Conservation (phyloP, 2,329 filamentous ascomycete species). For the Coniochaeta sp. region DNA sequence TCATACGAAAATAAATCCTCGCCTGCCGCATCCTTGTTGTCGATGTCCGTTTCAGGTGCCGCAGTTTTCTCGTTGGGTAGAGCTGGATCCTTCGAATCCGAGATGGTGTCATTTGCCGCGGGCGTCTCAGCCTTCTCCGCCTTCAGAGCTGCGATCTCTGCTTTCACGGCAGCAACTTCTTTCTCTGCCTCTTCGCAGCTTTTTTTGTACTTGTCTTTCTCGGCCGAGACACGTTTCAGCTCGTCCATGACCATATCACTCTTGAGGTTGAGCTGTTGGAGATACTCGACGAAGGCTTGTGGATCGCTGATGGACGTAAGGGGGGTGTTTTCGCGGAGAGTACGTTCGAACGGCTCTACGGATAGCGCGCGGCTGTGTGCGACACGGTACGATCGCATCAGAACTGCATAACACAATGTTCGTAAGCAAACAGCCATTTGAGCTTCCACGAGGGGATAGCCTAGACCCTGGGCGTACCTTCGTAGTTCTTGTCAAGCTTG, state of each 20-base stretch:
- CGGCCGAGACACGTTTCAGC: constrained; percentile 75
- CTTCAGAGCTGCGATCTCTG: constrained; percentile 18
- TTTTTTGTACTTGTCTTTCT: constrained; percentile 74
- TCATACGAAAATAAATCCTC: constrained; percentile 93
- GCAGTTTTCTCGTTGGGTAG: constrained; percentile 15
- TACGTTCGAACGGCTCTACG: constrained; percentile 90
- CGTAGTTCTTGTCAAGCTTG: constrained; percentile 80
- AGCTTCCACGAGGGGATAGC: neutral
- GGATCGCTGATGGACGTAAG: constrained; percentile 84
- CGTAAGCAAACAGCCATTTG: neutral
- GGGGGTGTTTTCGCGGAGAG: constrained; percentile 86
- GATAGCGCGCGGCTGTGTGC: constrained; percentile 80
- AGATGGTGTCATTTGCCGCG: constrained; percentile 17
- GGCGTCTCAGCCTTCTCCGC: constrained; percentile 20
- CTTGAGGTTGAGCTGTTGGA: constrained; percentile 79
- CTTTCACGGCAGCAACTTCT: constrained; percentile 48
- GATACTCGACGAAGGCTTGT: constrained; percentile 76
- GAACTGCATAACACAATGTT: constrained; percentile 44
- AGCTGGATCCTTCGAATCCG: neutral
- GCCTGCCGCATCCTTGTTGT: constrained; percentile 17
- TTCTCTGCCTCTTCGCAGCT: constrained; percentile 63
- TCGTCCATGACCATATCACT: constrained; percentile 93
- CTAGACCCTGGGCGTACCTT: constrained; percentile 47
- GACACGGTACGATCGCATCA: constrained; percentile 84
- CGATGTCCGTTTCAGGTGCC: constrained; percentile 19